Evolutionary conservation across 2,329 filamentous ascomycete genomes (phyloP), one percentile per base, ranked within the genome.

Genomic region (Colletotrichum spinosum): DNA sequence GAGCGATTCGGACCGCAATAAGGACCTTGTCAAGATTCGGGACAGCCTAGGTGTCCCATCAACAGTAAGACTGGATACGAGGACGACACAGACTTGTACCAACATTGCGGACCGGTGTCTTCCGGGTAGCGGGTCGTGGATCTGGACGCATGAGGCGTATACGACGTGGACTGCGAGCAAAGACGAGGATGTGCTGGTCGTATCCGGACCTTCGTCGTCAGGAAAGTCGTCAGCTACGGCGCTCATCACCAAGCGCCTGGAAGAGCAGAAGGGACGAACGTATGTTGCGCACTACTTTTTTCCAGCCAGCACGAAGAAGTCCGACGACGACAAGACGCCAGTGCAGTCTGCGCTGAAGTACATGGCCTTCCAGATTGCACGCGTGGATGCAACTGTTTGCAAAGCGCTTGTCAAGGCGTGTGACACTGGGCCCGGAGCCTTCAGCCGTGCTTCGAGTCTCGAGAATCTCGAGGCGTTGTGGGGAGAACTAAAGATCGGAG

Each of bases 301-400:
- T 17, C 49, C 49, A 9, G n/a, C 49, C 12, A 37, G 34, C 17
- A 10, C 49, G 1, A 51, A 34, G 10, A 52, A 52, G 49, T 52
- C 49, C 12, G 49, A 52, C n/a, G 49, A 52, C 8, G 38, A 38
- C 33, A 52, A 38, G 33, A 52, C 35, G 2, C 38, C 49, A 3
- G 49, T 52, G 3, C 49, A 52, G 49, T 35, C 34, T 7, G 49
- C 49, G 1, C 12, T 52, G 8, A 52, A 52, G 34, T 35, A 52
- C 49, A 52, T 52, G 49, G 49, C 49, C 11, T 52, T 52, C n/a
- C 49, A 52, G 17, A 39, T 52, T 52, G 49, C 49, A 11, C 49
- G 49, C 6, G 49, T 52, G n/a, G 12, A 52, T 8, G n/a, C 49
- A 8, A 52, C 49, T 33, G n/a, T 37, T 2, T 15, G 15, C 33